A percentile compares a stretch with the other conserved stretches of the same genome.
Evolutionary conservation across 352 stramenopile genomes (phyloP).

Genomic region (Pythium diclinum): DNA sequence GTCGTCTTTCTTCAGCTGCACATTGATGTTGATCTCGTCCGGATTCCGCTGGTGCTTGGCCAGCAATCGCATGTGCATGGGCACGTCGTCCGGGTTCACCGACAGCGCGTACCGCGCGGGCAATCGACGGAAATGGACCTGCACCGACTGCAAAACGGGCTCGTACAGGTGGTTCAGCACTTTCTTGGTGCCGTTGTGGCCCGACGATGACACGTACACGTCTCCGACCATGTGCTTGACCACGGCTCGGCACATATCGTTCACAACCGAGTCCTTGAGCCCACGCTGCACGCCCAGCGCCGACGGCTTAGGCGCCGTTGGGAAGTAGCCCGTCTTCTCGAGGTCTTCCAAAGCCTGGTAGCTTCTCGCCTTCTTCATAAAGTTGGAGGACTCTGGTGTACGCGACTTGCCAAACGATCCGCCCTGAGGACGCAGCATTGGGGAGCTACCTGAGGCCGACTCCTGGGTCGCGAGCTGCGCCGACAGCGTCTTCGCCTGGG

Average conservation of each 20-base stretch:
- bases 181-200: conserved; percentile 64
- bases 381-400: conserved; percentile 28
- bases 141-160: conserved; percentile 79
- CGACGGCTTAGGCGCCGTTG: conserved; percentile 66
- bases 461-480: conserved; percentile 52
- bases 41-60: conserved; percentile 78
- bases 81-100: conserved; percentile 85
- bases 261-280: conserved; percentile 84
- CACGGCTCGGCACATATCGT: conserved; percentile 85
- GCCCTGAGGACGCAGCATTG: conserved; percentile 31
- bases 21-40: conserved; percentile 79
- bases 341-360: conserved; percentile 79
- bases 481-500: conserved; percentile 55
- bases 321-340: conserved; percentile 84
- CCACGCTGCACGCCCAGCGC: conserved; percentile 76
- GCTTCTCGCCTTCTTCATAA: conserved; percentile 78
- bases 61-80: conserved; percentile 82
- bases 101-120: conserved; percentile 80
- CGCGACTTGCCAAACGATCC: conserved; percentile 59
- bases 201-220: conserved; percentile 74
- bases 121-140: conserved; percentile 77
- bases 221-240: conserved; percentile 89
- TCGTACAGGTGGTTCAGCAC: conserved; percentile 86
- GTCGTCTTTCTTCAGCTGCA: conserved; percentile 84
- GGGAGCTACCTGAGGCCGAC: conserved; percentile 8